Percentiles rank a stretch among this genome's conserved stretches.
Evolutionary conservation across 1,139 yeast species (phyloP).

Genomic region (Saccharomyces hybrid): DNA sequence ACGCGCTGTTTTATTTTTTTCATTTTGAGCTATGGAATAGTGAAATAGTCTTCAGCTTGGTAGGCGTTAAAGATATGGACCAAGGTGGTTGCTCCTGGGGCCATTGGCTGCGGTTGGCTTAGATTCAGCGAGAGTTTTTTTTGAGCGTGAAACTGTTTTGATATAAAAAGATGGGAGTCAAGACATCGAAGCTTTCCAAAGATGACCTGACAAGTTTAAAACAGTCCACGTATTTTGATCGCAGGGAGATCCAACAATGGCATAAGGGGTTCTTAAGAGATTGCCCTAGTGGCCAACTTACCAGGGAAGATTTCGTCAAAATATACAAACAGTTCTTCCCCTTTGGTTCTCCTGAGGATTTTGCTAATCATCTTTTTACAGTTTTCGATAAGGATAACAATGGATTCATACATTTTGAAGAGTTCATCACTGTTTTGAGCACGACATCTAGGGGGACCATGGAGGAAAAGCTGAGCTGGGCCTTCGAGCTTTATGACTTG

Average conservation of each 20-base stretch:
- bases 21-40: not conserved
- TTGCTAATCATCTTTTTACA: slow-evolving; percentile 78
- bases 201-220: slow-evolving; percentile 82
- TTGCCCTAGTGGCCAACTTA: slow-evolving; percentile 84
- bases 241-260: slow-evolving; percentile 95
- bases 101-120: not conserved
- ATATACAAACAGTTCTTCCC: slow-evolving; percentile 96
- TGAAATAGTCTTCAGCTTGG: not conserved
- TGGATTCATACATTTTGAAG: slow-evolving; percentile 84
- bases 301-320: slow-evolving; percentile 81
- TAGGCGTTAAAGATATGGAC: not conserved
- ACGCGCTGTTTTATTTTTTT: not conserved
- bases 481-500: slow-evolving; percentile 80
- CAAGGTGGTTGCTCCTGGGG: not conserved
- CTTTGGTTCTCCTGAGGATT: slow-evolving; percentile 92
- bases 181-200: slow-evolving; percentile 84
- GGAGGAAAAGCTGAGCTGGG: slow-evolving; percentile 82
- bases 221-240: slow-evolving; percentile 83
- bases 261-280: slow-evolving; percentile 91
- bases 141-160: not conserved
- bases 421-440: slow-evolving; percentile 81
- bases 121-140: not conserved
- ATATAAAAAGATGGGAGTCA: slow-evolving; percentile 66
- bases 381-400: slow-evolving; percentile 80
- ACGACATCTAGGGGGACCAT: slow-evolving; percentile 81